Base-by-base conservation (phyloP, 768 basidiomycete species). In the Collybia sp. region DNA sequence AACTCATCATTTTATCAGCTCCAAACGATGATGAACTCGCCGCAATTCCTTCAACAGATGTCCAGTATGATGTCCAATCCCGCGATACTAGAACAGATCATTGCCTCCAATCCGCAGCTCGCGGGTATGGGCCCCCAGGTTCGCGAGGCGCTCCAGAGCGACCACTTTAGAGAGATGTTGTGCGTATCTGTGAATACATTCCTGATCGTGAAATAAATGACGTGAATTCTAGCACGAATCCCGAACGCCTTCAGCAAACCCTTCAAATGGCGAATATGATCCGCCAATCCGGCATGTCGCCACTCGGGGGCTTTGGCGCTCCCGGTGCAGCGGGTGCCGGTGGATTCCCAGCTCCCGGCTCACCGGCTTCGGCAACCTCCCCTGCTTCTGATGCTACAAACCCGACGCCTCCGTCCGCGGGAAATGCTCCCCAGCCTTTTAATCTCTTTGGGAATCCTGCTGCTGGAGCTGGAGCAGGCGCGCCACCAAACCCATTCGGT, bases 1-100 rank as follows among this genome's bases (percentile, higher is more conserved):
- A 49, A 11, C 20, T 51, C n/a, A 45, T 20, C 18, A 53, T 47
- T 12, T 18, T 20, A 32, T 5, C 56, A 92, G 88, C 71, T 94
- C 64, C 85, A 92, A 60, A 71, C 71, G 20, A 85, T 97, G 87
- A 77, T 96, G 75, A 82, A 86, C 57, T 84, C 80, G 13, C 89
- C 89, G 1, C 76, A 89, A 51, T 93, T 94, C 55, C 63, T 93
- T 34, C 80, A 88, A 51, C 88, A 93, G 65, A 95, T 99, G 88
- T 80, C 85, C 6, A 60, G 72, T 12, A 76, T 93, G 65, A 85
- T 98, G 81, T 80, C 83, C 6, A 87, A 94, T 56, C 94, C 95
- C 0, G 82, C 80, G n/a, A 70, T 97, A 40, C 67, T 97, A 43
- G 94, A 98, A 46, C 84, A 93, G 63, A 71, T 94, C 55, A 84